These are phyloP conservation scores for Lignosus rhinocerotis DNA, from an alignment of 1,284 basidiomycete species.

Conservation along the genomic window DNA sequence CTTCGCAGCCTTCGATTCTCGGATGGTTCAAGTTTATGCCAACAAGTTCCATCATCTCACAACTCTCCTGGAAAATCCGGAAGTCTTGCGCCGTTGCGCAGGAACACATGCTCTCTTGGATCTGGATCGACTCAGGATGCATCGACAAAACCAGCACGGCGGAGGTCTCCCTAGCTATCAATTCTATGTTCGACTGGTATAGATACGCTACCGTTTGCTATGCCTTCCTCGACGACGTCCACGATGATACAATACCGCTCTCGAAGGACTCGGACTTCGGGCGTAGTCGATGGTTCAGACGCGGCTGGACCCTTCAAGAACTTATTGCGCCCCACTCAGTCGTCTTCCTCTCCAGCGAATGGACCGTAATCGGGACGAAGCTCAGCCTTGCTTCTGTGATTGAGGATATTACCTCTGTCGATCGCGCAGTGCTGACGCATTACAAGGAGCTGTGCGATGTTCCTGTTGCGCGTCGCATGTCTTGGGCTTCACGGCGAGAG, in stretches of 20 bases:
- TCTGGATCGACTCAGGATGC: constrained; percentile 2
- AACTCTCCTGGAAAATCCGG: not conserved
- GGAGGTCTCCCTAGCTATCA: not conserved
- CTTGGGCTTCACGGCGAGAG: not conserved
- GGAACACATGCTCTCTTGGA: not conserved
- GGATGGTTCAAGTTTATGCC: not conserved
- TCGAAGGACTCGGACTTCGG: not conserved
- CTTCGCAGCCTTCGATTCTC: not conserved
- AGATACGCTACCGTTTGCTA: not conserved
- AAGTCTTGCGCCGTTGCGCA: not conserved
- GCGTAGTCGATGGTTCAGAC: not conserved
- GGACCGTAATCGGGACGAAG: not conserved
- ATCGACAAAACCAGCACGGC: not conserved
- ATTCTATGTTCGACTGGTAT: constrained; percentile 2
- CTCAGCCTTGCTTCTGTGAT: not conserved
- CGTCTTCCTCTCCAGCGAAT: not conserved
- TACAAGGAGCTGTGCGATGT: not conserved
- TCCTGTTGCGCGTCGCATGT: not conserved
- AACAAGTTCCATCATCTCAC: not conserved
- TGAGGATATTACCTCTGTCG: not conserved
- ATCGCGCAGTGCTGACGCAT: not conserved
- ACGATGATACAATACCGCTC: not conserved
- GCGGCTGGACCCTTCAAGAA: not conserved
- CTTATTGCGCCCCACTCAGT: not conserved
- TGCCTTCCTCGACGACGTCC: not conserved